Evolutionary conservation across 2,329 filamentous ascomycete genomes (phyloP).

Genomic region (Neoarthrinium moseri): DNA sequence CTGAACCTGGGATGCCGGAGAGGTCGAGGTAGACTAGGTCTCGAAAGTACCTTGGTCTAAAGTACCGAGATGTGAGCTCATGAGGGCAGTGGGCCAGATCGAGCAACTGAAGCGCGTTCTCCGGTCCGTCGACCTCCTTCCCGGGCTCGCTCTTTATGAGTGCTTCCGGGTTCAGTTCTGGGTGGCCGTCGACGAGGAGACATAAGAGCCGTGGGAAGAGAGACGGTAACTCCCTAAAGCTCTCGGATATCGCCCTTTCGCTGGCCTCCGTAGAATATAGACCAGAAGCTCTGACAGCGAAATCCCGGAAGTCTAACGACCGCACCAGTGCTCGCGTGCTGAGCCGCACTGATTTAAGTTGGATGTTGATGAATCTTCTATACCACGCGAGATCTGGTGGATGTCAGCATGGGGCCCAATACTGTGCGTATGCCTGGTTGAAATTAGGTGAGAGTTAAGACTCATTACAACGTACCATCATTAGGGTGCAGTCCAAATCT

Average conservation of each 20-base stretch:
- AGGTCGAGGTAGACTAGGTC: slow-evolving; percentile 52
- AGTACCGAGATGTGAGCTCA: slow-evolving; percentile 39
- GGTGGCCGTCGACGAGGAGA: slow-evolving; percentile 47
- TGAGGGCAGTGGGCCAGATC: slow-evolving; percentile 42
- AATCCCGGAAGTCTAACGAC: slow-evolving; percentile 46
- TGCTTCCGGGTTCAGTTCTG: slow-evolving; percentile 40
- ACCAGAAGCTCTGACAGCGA: slow-evolving; percentile 37
- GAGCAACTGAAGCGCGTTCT: slow-evolving; percentile 35
- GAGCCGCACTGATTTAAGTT: slow-evolving; percentile 31
- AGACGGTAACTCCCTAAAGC: slow-evolving; percentile 35
- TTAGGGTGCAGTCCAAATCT: slow-evolving; percentile 39
- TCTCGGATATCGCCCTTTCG: slow-evolving; percentile 35
- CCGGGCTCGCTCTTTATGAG: slow-evolving; percentile 23
- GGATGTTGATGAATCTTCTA: slow-evolving; percentile 41
- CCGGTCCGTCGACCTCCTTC: slow-evolving; percentile 1
- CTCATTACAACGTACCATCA: slow-evolving; percentile 47
- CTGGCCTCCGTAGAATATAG: slow-evolving; percentile 39
- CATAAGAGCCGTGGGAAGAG: slow-evolving; percentile 44
- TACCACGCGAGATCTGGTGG: slow-evolving; percentile 48
- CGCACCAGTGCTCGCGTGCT: slow-evolving; percentile 42
- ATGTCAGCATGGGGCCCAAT: neutral
- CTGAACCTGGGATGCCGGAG: slow-evolving; percentile 46
- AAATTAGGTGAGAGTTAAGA: no score
- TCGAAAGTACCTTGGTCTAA: slow-evolving; percentile 33
- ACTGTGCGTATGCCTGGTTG: no score